Evolutionary conservation across 768 basidiomycete genomes (phyloP).

Genomic region (Termitomyces bulborhizus): DNA sequence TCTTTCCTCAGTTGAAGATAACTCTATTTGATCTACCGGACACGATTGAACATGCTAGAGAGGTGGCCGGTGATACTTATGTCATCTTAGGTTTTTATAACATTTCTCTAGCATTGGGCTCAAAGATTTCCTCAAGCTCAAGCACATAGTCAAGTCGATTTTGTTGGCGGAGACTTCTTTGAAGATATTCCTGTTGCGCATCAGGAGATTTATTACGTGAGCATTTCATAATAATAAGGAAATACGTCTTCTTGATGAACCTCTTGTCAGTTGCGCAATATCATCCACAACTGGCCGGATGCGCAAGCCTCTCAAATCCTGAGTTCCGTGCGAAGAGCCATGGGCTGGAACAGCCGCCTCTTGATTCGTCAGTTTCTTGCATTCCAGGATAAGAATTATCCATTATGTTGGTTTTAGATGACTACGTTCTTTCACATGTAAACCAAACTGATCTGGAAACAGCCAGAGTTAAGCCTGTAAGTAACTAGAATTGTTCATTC

Average conservation of each 20-base stretch:
- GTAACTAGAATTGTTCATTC: background rate
- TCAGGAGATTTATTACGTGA: slow-evolving; percentile 39
- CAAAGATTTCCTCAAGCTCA: slow-evolving; percentile 27
- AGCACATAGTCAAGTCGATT: slow-evolving; percentile 25
- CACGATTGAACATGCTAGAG: slow-evolving; percentile 22
- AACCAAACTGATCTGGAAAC: slow-evolving; percentile 1
- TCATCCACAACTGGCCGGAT: slow-evolving; percentile 21
- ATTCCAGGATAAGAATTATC: background rate
- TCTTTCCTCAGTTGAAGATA: slow-evolving; percentile 26
- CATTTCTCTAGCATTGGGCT: background rate
- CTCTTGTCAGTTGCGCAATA: background rate
- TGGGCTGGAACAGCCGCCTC: slow-evolving; percentile 19
- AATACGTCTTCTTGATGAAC: too few species aligned
- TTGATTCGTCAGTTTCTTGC: slow-evolving; percentile 1
- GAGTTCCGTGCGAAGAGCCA: slow-evolving; percentile 23
- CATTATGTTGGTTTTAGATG: background rate
- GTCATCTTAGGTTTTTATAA: background rate
- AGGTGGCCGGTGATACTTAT: slow-evolving; percentile 1
- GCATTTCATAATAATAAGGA: background rate
- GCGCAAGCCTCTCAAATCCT: slow-evolving; percentile 23
- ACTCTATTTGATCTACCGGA: slow-evolving; percentile 30
- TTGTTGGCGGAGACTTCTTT: slow-evolving; percentile 35
- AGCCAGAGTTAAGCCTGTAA: background rate
- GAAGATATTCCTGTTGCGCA: slow-evolving; percentile 26
- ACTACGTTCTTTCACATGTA: slow-evolving; percentile 1